Evolutionary conservation across 306 rosid species (phyloP).

Genomic region (Corylus americana): DNA sequence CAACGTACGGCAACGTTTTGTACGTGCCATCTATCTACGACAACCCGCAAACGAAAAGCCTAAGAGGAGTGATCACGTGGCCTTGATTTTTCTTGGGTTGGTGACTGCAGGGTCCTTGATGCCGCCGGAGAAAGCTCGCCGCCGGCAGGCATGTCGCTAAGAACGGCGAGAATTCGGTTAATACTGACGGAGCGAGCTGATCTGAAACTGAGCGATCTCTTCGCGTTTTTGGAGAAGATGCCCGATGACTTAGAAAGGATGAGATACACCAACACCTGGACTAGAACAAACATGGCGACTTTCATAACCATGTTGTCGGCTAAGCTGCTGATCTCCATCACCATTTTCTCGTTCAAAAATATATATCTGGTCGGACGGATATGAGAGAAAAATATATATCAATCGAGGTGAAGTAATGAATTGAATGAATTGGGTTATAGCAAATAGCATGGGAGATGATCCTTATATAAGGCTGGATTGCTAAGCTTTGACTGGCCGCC

Average conservation of each 20-base stretch:
- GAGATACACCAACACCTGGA: conserved; percentile 75
- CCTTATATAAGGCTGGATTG: background rate
- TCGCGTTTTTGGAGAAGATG: conserved; percentile 54
- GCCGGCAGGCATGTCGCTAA: conserved; percentile 69
- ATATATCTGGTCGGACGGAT: too few species aligned
- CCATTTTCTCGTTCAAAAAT: background rate
- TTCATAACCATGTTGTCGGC: conserved; percentile 55
- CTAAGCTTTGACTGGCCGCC: background rate
- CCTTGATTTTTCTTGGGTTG: conserved; percentile 17
- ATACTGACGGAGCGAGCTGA: conserved; percentile 66
- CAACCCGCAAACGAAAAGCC: background rate
- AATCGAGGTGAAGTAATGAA: background rate
- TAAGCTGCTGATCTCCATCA: conserved; percentile 43
- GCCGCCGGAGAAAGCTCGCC: conserved; percentile 68
- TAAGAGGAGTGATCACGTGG: background rate
- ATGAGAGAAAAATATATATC: too few species aligned
- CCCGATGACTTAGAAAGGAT: conserved; percentile 80
- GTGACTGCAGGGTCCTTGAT: conserved; percentile 35
- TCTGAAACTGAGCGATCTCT: conserved; percentile 61
- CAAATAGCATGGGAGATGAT: background rate
- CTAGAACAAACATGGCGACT: conserved; percentile 56
- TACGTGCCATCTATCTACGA: too few species aligned
- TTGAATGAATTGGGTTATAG: background rate
- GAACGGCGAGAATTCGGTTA: conserved; percentile 62
- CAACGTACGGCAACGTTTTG: too few species aligned